These are phyloP conservation scores for Primulina huaijiensis DNA, from an alignment of 257 asterid genomes.

Conservation along the genomic window DNA sequence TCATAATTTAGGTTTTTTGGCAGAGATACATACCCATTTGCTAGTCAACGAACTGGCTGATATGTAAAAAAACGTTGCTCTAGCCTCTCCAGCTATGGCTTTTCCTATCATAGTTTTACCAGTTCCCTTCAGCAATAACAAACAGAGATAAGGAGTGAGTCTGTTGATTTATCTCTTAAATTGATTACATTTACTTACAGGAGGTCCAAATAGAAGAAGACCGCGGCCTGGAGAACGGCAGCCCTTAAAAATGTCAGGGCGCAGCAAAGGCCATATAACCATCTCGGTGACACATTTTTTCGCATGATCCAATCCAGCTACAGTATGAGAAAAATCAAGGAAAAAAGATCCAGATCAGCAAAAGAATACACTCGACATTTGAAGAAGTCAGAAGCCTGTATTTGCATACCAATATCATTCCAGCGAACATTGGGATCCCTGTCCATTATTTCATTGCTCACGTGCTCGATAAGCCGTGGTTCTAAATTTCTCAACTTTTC, in stretches of 20 bases:
- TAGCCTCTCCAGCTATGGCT: slow-evolving; percentile 99
- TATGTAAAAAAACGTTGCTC: slow-evolving; percentile 97
- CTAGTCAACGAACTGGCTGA: slow-evolving; percentile 98
- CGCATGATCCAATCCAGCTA: slow-evolving; percentile 99
- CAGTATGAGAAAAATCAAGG: slow-evolving; percentile 5
- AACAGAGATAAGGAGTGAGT: slow-evolving; percentile 26
- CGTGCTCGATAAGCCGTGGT: slow-evolving; percentile 91
- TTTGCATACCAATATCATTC: slow-evolving; percentile 77
- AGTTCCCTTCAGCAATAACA: slow-evolving; percentile 68
- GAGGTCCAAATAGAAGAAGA: slow-evolving; percentile 99
- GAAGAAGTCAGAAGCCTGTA: neutral
- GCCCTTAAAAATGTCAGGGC: slow-evolving; percentile 96
- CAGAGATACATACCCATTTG: slow-evolving; percentile 74
- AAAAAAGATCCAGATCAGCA: slow-evolving; percentile 22
- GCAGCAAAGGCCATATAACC: slow-evolving; percentile 98
- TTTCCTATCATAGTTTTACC: slow-evolving; percentile 99
- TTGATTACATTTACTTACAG: slow-evolving; percentile 55
- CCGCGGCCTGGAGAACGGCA: slow-evolving; percentile 99
- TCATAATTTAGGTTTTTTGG: slow-evolving; percentile 12
- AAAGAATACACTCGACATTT: slow-evolving; percentile 14
- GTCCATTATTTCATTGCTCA: slow-evolving; percentile 98
- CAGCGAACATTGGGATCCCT: slow-evolving; percentile 98
- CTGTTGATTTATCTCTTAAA: slow-evolving; percentile 11
- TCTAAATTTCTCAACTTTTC: slow-evolving; percentile 92
- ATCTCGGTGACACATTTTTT: slow-evolving; percentile 97